phyloP scores from a whole-genome alignment of 768 basidiomycete genomes.

The Tricholoma sp. region DNA sequence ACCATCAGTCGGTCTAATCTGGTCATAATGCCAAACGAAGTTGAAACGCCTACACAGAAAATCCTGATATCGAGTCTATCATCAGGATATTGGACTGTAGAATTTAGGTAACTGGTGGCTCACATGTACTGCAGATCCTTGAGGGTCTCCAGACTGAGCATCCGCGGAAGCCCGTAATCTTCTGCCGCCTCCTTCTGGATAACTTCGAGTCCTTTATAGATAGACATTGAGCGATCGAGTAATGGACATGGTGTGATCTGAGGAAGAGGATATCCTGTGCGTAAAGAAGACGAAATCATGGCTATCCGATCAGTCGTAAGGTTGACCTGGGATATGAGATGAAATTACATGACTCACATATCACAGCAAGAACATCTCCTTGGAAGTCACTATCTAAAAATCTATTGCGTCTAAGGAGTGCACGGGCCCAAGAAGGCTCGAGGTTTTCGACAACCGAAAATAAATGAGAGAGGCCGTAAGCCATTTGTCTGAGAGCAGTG shows the following conservation, averaged over 20 bases:
- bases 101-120: conserved; percentile 19
- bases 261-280: conserved; percentile 70
- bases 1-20: conserved; percentile 76
- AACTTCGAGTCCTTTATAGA: conserved; percentile 57
- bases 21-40: conserved; percentile 61
- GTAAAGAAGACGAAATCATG: conserved; percentile 72
- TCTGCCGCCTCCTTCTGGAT: conserved; percentile 69
- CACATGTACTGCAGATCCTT: conserved; percentile 77
- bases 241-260: conserved; percentile 76
- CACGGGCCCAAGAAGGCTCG: conserved; percentile 72
- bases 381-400: conserved; percentile 78
- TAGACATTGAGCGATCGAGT: conserved; percentile 41
- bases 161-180: conserved; percentile 67
- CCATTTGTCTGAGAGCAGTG: conserved; percentile 46
- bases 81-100: background rate
- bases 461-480: conserved; percentile 66
- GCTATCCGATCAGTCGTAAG: conserved; percentile 29
- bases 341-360: conserved; percentile 43
- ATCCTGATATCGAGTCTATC: conserved; percentile 29
- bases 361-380: conserved; percentile 79
- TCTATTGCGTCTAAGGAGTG: conserved; percentile 69
- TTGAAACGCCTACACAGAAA: conserved; percentile 72
- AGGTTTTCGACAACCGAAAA: conserved; percentile 69
- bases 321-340: background rate
- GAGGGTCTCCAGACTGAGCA: conserved; percentile 67